Percentiles rank a stretch among this genome's conserved stretches.
Conservation (phyloP, 2,329 filamentous ascomycete species). For the Sclerotinia minor region DNA sequence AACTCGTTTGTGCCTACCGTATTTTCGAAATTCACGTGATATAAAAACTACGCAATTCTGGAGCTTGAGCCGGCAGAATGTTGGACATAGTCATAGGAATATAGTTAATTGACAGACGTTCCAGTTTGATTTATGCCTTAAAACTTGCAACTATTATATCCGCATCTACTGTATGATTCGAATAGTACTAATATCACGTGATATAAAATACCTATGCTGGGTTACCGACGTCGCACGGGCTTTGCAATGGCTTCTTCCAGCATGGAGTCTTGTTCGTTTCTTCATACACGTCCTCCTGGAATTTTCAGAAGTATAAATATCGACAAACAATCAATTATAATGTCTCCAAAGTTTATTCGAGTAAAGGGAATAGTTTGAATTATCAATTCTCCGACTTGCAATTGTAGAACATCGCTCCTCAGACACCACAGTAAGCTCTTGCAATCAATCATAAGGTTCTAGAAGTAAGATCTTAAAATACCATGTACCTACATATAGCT, state of each 20-base stretch:
- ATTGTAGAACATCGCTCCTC: no score
- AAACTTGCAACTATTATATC: background rate
- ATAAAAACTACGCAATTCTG: no score
- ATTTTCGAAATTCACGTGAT: conserved; percentile 1
- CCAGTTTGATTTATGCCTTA: background rate
- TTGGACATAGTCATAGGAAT: background rate
- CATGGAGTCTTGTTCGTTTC: background rate
- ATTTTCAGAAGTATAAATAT: no score
- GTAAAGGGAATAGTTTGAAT: background rate
- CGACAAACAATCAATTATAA: background rate
- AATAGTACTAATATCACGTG: no score
- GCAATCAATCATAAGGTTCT: no score
- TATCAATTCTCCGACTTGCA: no score
- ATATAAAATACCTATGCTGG: background rate
- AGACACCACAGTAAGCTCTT: no score
- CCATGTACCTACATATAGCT: background rate
- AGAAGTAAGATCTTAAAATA: background rate
- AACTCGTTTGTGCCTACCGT: conserved; percentile 13
- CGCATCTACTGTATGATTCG: no score
- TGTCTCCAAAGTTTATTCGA: background rate
- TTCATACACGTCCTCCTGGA: background rate
- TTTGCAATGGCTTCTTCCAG: background rate
- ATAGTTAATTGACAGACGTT: no score
- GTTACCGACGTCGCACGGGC: background rate
- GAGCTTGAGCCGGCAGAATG: background rate